Evolutionary conservation across 192 early-diverging fungal species (phyloP).

Genomic region (Chytriomyces sp.): DNA sequence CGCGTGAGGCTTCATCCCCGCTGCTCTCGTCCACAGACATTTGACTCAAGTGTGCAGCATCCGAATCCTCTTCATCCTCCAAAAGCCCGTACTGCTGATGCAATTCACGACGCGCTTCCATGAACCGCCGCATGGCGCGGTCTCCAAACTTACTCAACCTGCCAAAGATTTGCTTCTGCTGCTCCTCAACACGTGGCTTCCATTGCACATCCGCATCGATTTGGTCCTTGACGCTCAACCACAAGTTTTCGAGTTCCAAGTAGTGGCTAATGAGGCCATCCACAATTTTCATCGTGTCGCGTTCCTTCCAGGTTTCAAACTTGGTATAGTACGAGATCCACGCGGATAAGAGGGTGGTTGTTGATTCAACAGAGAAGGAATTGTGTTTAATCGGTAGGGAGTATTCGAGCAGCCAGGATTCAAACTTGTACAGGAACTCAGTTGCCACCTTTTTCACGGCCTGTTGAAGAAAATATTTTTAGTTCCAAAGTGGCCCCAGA

Average conservation of each 20-base stretch:
- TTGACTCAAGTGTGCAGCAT: slow-evolving; percentile 14
- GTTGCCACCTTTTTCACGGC: slow-evolving; percentile 39
- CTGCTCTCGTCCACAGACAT: slow-evolving; percentile 34
- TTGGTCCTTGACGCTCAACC: slow-evolving; percentile 62
- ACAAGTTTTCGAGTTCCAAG: slow-evolving; percentile 68
- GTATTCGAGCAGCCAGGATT: slow-evolving; percentile 39
- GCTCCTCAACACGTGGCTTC: slow-evolving; percentile 64
- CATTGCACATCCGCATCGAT: slow-evolving; percentile 61
- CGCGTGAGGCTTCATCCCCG: slow-evolving; percentile 7
- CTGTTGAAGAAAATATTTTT: slow-evolving; percentile 29
- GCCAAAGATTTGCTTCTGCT: slow-evolving; percentile 57
- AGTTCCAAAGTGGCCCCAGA: neutral
- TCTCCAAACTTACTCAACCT: slow-evolving; percentile 58
- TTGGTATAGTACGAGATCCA: slow-evolving; percentile 66
- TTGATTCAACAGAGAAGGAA: slow-evolving; percentile 5
- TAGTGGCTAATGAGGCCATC: slow-evolving; percentile 69
- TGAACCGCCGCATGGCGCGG: slow-evolving; percentile 48
- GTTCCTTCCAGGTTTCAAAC: slow-evolving; percentile 75
- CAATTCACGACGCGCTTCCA: slow-evolving; percentile 19
- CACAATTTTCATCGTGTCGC: slow-evolving; percentile 68
- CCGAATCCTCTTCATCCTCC: slow-evolving; percentile 10
- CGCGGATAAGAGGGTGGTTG: slow-evolving; percentile 49
- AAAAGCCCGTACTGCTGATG: slow-evolving; percentile 13
- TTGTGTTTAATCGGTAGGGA: slow-evolving; percentile 1
- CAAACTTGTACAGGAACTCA: slow-evolving; percentile 45